phyloP scores from a whole-genome alignment of 2,329 filamentous ascomycete genomes.

The Botrytis porri region DNA sequence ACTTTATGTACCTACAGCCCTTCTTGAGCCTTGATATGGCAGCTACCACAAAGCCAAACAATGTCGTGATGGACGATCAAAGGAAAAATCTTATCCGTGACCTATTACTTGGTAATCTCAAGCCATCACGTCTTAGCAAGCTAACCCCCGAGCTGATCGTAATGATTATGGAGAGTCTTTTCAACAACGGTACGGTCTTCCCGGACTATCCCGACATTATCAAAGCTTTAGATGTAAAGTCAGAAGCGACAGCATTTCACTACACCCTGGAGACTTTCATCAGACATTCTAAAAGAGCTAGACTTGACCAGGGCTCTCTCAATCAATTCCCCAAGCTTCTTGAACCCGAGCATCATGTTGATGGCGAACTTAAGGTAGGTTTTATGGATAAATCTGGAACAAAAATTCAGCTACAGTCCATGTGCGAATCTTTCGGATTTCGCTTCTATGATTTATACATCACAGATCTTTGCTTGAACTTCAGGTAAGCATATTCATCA shows the following conservation, averaged over 20 bases:
- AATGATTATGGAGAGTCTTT: neutral
- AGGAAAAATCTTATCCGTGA: neutral
- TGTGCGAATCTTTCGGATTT: neutral
- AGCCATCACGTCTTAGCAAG: neutral
- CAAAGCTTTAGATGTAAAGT: neutral
- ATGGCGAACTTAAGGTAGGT: neutral
- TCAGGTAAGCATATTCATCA: neutral
- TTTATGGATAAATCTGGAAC: neutral
- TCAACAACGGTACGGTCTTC: neutral
- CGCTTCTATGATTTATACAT: neutral
- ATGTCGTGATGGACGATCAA: neutral
- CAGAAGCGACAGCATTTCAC: neutral
- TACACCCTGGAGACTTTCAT: neutral
- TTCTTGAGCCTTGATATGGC: neutral
- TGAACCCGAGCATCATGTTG: neutral
- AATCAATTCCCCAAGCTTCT: neutral
- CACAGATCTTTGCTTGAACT: neutral
- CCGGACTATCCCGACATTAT: neutral
- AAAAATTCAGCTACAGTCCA: neutral
- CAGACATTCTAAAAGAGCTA: neutral
- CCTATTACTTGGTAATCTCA: neutral
- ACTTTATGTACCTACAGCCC: neutral
- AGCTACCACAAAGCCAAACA: neutral
- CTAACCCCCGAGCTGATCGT: neutral
- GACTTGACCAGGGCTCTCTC: neutral